Evolutionary conservation across 441 rosid species (phyloP), one percentile per base, ranked within the genome.

Genomic region (Gossypium gossypioides): DNA sequence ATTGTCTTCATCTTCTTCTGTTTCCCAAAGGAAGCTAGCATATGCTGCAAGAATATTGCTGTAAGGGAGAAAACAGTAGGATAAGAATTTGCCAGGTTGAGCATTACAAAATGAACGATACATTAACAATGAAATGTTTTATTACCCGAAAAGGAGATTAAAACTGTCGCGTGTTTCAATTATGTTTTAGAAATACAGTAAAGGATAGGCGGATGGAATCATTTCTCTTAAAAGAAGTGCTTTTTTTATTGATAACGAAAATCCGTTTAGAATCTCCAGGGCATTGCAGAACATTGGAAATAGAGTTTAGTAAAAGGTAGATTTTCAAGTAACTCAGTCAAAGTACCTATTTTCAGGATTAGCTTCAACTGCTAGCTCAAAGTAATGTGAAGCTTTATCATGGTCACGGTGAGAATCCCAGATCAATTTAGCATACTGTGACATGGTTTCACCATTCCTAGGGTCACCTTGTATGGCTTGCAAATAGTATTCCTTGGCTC

Each of bases 11-110:
- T 76, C 76, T 15, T 80, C 86, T 13, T 83, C 92, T 4, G 86
- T 75, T 76, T 91, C 93, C 98, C 96, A 90, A 16, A 90, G 77
- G 84, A 92, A 92, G 70, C 87, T 71, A 40, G 98, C 96, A 72
- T 87, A 89, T 52, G 92, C 91, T 54, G 86, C 98, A 1, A 90
- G 90, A 75, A 91, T 81, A 68, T 86, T 60, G 79, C 92, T 91
- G 90, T 27, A 72, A 48, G 52, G 50, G 74, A 21, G 62, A 57
- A 69, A 42, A 16, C 37, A 22, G 52, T 40, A 1, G 0, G 37
- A 25, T 16, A 66, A 72, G 42, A 67, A 50, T 73, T 67, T 58
- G 80, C 40, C 66, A n/a, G 65, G 18, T 54, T 13, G 65, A n/a
- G 37, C 15, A 40, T 40, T 37, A 21, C 21, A 7, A 21, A 18